Conservation (phyloP, 2,329 filamentous ascomycete genomes). For the Pezicula neosporulosa region DNA sequence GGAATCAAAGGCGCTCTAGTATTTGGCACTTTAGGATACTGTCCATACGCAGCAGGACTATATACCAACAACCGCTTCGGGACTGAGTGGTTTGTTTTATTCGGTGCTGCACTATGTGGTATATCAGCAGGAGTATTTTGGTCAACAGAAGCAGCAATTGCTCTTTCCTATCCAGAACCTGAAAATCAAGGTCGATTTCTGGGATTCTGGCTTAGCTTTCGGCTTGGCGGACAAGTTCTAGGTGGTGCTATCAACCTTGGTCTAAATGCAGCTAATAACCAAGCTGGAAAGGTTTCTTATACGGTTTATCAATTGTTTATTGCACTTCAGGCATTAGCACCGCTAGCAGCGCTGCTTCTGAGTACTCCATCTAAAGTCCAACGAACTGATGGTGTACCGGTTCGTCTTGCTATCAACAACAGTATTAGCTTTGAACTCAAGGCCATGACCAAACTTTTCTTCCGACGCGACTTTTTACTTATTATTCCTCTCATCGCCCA, state of each 20-base stretch:
- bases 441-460: conserved; percentile 54
- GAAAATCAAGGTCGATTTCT: conserved; percentile 63
- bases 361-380: conserved; percentile 60
- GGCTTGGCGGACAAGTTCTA: conserved; percentile 62
- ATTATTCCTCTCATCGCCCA: conserved; percentile 67
- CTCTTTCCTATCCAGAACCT: conserved; percentile 68
- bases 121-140: conserved; percentile 64
- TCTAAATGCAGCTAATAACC: conserved; percentile 53
- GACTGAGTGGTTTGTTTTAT: conserved; percentile 63
- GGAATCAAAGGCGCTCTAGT: conserved; percentile 70
- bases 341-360: conserved; percentile 61
- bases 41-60: conserved; percentile 66
- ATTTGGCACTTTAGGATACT: conserved; percentile 70
- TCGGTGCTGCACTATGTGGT: conserved; percentile 38
- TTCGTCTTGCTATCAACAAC: conserved; percentile 54
- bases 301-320: conserved; percentile 69
- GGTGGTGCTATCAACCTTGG: conserved; percentile 71
- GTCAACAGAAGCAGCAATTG: conserved; percentile 72
- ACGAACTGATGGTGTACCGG: conserved; percentile 60
- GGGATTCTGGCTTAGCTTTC: conserved; percentile 63
- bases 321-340: conserved; percentile 61
- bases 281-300: conserved; percentile 65
- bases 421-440: conserved; percentile 57
- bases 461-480: conserved; percentile 59
- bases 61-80: conserved; percentile 72